phyloP scores from a whole-genome alignment of 2,329 filamentous ascomycete species.

The Sclerotiophoma versabilis region DNA sequence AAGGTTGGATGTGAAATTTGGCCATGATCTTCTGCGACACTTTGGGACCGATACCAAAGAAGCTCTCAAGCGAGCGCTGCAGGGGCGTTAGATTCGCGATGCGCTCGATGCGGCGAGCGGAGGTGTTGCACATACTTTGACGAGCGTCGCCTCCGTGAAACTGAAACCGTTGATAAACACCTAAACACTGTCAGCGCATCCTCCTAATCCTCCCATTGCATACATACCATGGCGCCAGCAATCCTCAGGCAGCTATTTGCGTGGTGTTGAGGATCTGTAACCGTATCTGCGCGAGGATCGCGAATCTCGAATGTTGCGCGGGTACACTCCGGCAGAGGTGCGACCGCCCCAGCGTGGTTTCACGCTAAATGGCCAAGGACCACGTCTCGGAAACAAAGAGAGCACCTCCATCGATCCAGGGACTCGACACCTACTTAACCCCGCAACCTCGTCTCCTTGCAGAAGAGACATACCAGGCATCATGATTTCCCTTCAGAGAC shows the following conservation, averaged over 20 bases:
- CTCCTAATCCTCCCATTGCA: constrained; percentile 2
- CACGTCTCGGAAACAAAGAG: constrained; percentile 42
- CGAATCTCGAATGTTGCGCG: constrained; percentile 23
- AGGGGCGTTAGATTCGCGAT: constrained; percentile 20
- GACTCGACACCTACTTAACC: constrained; percentile 33
- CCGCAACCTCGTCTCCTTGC: constrained; percentile 27
- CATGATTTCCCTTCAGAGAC: constrained; percentile 78
- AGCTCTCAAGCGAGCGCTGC: constrained; percentile 69
- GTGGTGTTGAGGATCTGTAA: constrained; percentile 27
- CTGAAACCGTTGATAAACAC: constrained; percentile 87
- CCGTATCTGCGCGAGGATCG: constrained; percentile 21
- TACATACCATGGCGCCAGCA: constrained; percentile 36
- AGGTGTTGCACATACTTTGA: constrained; percentile 68
- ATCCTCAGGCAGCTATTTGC: constrained; percentile 21
- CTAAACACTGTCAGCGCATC: constrained; percentile 53
- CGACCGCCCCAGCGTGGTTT: constrained; percentile 24
- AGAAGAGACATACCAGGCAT: constrained; percentile 43
- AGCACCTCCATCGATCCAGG: constrained; percentile 21
- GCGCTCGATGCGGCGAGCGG: constrained; percentile 37
- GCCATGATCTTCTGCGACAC: constrained; percentile 77
- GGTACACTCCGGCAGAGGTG: constrained; percentile 17
- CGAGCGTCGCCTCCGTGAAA: constrained; percentile 82
- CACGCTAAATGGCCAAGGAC: constrained; percentile 30
- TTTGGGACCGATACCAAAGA: constrained; percentile 47
- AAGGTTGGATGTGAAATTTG: constrained; percentile 86